phyloP scores from a whole-genome alignment of 805 yeast genomes.

The Yamadazyma akitaensis region DNA sequence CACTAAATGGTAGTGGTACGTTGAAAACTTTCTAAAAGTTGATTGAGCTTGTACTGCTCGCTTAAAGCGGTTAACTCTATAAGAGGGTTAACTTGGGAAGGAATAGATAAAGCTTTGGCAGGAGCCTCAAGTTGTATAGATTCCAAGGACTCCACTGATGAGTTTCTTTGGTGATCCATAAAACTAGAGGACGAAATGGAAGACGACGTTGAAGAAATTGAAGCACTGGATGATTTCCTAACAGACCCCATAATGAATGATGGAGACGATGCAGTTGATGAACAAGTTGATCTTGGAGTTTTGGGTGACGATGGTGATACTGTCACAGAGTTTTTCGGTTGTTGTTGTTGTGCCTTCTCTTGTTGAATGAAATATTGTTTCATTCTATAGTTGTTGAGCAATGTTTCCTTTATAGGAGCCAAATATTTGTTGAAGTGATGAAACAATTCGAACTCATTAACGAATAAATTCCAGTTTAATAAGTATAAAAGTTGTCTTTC shows the following conservation, averaged over 20 bases:
- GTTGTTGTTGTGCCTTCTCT: conserved; percentile 11
- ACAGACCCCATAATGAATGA: not conserved
- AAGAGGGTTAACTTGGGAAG: conserved; percentile 26
- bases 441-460: conserved; percentile 43
- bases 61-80: conserved; percentile 34
- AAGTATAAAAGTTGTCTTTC: conserved; percentile 70
- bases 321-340: not conserved
- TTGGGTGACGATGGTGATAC: not conserved
- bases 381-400: conserved; percentile 33
- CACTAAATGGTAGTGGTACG: not conserved
- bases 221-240: conserved; percentile 7
- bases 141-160: conserved; percentile 14
- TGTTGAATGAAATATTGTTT: conserved; percentile 16
- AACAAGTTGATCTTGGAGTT: not conserved
- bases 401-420: conserved; percentile 47
- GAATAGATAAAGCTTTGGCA: not conserved
- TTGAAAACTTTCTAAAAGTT: conserved; percentile 18
- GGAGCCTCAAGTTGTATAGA: not conserved
- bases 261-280: conserved; percentile 4
- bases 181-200: not conserved
- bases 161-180: conserved; percentile 15
- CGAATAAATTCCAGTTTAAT: conserved; percentile 66
- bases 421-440: conserved; percentile 43
- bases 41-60: conserved; percentile 32
- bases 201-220: conserved; percentile 8